A percentile compares a stretch with the other conserved stretches of the same genome.
These are phyloP conservation scores for Mycena rosella DNA, from an alignment of 768 basidiomycete genomes.

Conservation along the genomic window DNA sequence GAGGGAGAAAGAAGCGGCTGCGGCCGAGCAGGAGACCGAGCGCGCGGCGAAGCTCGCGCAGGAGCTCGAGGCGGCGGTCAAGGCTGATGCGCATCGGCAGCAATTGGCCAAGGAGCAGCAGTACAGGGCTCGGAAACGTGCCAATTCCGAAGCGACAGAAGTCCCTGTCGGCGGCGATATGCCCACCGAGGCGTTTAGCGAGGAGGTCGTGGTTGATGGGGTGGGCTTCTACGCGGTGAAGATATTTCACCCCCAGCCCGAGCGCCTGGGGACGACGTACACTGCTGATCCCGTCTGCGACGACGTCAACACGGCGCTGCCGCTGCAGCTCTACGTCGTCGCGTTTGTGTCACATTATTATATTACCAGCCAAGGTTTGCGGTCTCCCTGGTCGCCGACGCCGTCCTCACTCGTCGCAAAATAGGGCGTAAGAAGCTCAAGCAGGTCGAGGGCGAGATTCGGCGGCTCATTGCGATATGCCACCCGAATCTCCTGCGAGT, in stretches of 20 bases:
- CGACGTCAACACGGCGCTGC: constrained; percentile 64
- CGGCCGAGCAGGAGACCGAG: constrained; percentile 64
- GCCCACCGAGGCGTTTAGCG: constrained; percentile 71
- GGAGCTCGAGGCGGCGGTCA: constrained; percentile 74
- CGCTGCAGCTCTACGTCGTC: constrained; percentile 77
- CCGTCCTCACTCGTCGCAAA: not conserved
- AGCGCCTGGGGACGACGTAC: constrained; percentile 75
- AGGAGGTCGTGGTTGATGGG: constrained; percentile 69
- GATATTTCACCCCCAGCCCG: constrained; percentile 80
- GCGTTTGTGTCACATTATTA: constrained; percentile 81
- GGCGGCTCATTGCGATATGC: constrained; percentile 66
- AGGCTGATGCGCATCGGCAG: constrained; percentile 73
- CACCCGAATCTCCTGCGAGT: constrained; percentile 77
- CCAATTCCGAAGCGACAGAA: constrained; percentile 79
- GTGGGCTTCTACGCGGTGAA: constrained; percentile 74
- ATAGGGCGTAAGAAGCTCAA: constrained; percentile 75
- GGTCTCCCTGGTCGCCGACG: not conserved
- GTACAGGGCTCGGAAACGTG: constrained; percentile 70
- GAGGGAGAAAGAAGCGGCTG: constrained; percentile 66
- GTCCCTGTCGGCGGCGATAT: constrained; percentile 64
- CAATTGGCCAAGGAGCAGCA: constrained; percentile 65
- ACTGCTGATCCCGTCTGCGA: constrained; percentile 84
- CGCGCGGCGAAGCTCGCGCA: constrained; percentile 65
- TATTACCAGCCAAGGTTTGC: constrained; percentile 36
- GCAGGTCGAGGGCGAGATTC: constrained; percentile 75